These are phyloP conservation scores for Closterium sp. DNA, from an alignment of 139 green algal genomes.

Conservation along the genomic window DNA sequence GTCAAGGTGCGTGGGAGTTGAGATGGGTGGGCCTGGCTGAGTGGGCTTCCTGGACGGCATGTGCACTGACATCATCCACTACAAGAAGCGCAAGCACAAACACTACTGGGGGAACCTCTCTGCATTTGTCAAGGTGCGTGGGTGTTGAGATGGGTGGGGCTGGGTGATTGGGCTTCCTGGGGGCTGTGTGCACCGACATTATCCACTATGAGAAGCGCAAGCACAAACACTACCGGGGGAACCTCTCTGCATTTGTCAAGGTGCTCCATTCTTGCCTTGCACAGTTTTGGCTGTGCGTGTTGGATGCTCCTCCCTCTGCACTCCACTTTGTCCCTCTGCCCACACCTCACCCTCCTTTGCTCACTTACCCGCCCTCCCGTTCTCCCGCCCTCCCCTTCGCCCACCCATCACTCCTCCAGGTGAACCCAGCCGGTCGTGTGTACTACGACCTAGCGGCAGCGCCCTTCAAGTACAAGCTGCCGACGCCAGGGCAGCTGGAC, in stretches of 20 bases:
- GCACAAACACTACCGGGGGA: constrained; percentile 65
- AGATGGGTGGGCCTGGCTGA: no score
- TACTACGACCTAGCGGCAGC: constrained; percentile 69
- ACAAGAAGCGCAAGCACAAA: constrained; percentile 69
- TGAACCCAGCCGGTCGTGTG: constrained; percentile 24
- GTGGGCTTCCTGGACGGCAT: constrained; percentile 68
- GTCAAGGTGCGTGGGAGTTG: constrained; percentile 14
- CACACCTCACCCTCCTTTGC: not conserved
- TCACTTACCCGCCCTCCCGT: not conserved
- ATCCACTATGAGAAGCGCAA: constrained; percentile 73
- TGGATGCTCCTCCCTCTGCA: not conserved
- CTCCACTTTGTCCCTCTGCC: no score
- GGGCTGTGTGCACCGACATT: constrained; percentile 75
- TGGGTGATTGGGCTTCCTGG: constrained; percentile 59
- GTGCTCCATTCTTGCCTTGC: no score
- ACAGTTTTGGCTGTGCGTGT: not conserved
- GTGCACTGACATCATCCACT: constrained; percentile 75
- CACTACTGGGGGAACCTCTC: constrained; percentile 63
- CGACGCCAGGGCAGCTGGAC: constrained; percentile 68
- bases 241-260: constrained; percentile 55
- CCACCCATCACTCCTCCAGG: no score
- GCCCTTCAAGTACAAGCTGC: constrained; percentile 62
- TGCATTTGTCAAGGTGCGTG: constrained; percentile 40
- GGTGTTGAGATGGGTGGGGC: not conserved
- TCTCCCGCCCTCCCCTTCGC: not conserved